phyloP scores from a whole-genome alignment of 371 early-diverging fungal species.

The Rhizopus microsporus region DNA sequence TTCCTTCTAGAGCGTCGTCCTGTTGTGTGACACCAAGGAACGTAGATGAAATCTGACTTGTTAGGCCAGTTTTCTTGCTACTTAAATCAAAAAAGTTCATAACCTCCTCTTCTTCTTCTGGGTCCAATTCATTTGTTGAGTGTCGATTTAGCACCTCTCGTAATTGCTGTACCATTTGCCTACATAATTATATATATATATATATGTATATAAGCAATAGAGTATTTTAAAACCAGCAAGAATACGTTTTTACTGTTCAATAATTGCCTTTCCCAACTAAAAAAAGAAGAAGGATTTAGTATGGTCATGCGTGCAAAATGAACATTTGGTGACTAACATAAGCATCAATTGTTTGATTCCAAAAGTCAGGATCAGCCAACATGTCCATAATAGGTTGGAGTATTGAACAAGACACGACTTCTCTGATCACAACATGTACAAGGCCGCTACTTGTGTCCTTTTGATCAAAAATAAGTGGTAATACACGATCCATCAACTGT shows the following conservation, averaged over 20 bases:
- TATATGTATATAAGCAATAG: not conserved
- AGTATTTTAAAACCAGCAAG: not conserved
- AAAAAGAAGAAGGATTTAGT: not conserved
- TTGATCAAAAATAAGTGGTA: slow-evolving; percentile 62
- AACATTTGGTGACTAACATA: slow-evolving; percentile 45
- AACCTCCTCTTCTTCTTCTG: slow-evolving; percentile 22
- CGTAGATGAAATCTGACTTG: slow-evolving; percentile 25
- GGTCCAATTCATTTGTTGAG: slow-evolving; percentile 45
- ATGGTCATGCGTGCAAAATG: not conserved
- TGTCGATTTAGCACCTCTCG: slow-evolving; percentile 73
- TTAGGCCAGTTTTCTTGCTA: slow-evolving; percentile 15
- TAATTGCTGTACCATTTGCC: slow-evolving; percentile 71
- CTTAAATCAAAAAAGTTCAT: slow-evolving; percentile 11
- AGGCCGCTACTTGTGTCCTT: slow-evolving; percentile 59
- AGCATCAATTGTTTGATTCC: slow-evolving; percentile 75
- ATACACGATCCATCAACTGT: slow-evolving; percentile 56
- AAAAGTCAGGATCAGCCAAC: slow-evolving; percentile 82
- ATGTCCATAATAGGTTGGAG: slow-evolving; percentile 72
- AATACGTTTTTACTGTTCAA: slow-evolving; percentile 55
- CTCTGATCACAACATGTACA: slow-evolving; percentile 68
- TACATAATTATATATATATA: slow-evolving; percentile 10
- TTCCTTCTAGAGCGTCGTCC: not conserved
- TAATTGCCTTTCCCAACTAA: slow-evolving; percentile 62
- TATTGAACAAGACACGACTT: slow-evolving; percentile 71
- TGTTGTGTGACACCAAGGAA: slow-evolving; percentile 19